Conservation (phyloP, 2,329 filamentous ascomycete genomes). For the Colletotrichum sp. region DNA sequence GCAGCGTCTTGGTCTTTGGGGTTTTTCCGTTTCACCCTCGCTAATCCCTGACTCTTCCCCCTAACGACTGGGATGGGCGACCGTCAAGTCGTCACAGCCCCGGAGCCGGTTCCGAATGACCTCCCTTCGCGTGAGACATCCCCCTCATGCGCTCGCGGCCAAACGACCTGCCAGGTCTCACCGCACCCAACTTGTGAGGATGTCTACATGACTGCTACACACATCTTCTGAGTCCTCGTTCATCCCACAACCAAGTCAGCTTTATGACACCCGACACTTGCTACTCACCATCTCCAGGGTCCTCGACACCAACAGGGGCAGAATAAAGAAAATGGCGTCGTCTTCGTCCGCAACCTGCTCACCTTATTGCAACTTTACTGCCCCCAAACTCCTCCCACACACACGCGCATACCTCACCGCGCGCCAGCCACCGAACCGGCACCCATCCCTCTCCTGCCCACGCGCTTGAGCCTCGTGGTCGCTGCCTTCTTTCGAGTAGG, state of each 20-base stretch:
- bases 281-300: not conserved
- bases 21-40: constrained; percentile 1
- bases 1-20: not conserved
- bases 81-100: constrained; percentile 1
- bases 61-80: not conserved
- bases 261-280: constrained; percentile 12
- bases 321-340: not conserved
- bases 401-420: not conserved
- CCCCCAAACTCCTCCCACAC: not conserved
- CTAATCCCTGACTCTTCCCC: not conserved
- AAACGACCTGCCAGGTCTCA: constrained; percentile 19
- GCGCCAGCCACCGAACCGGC: constrained; percentile 14
- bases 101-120: constrained; percentile 20
- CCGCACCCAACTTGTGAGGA: constrained; percentile 15
- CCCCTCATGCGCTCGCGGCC: constrained; percentile 19
- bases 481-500: constrained; percentile 1
- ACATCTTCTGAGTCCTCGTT: constrained; percentile 1
- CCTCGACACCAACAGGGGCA: not conserved
- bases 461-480: constrained; percentile 20
- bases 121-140: constrained; percentile 15
- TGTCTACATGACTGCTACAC: constrained; percentile 16
- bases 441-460: constrained; percentile 9
- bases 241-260: constrained; percentile 13
- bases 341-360: not conserved
- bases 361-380: not conserved